A percentile compares a stretch with the other conserved stretches of the same genome.
phyloP scores from a whole-genome alignment of 2,329 filamentous ascomycete species.

The Domatiomyces catenatus region DNA sequence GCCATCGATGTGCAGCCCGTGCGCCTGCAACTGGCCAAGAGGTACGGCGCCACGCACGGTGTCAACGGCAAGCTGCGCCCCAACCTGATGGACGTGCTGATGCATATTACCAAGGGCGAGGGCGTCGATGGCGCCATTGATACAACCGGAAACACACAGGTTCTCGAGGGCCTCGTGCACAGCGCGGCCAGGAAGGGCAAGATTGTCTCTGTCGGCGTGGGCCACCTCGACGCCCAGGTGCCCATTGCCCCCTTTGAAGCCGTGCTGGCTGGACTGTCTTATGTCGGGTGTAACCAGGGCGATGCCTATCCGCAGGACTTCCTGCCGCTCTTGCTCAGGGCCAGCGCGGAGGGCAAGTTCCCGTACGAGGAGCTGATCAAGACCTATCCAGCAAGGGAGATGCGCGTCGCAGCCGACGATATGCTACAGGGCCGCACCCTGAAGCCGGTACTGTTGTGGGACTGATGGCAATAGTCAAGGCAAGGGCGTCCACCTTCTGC shows the following conservation, averaged over 20 bases:
- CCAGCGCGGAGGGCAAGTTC: slow-evolving; percentile 27
- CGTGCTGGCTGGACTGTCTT: slow-evolving; percentile 13
- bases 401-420: slow-evolving; percentile 17
- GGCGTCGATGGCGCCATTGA: slow-evolving; percentile 15
- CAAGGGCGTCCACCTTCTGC: too few relatives aligned
- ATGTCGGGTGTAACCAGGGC: slow-evolving; percentile 14
- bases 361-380: slow-evolving; percentile 33
- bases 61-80: slow-evolving; percentile 22
- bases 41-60: slow-evolving; percentile 31
- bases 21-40: slow-evolving; percentile 29
- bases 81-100: slow-evolving; percentile 20
- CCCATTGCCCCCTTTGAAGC: slow-evolving; percentile 15
- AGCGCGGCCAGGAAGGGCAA: slow-evolving; percentile 15
- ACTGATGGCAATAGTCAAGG: slow-evolving; percentile 2
- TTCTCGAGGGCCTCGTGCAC: slow-evolving; percentile 13
- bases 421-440: slow-evolving; percentile 19
- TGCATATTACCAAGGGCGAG: slow-evolving; percentile 16
- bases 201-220: slow-evolving; percentile 15
- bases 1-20: slow-evolving; percentile 31
- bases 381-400: slow-evolving; percentile 25
- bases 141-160: slow-evolving; percentile 10
- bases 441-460: slow-evolving; percentile 21
- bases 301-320: slow-evolving; percentile 15
- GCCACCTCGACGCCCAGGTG: slow-evolving; percentile 10
- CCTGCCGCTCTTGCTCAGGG: slow-evolving; percentile 10